Conservation (phyloP, 306 rosid species). For the Ochetophila trinervis region DNA sequence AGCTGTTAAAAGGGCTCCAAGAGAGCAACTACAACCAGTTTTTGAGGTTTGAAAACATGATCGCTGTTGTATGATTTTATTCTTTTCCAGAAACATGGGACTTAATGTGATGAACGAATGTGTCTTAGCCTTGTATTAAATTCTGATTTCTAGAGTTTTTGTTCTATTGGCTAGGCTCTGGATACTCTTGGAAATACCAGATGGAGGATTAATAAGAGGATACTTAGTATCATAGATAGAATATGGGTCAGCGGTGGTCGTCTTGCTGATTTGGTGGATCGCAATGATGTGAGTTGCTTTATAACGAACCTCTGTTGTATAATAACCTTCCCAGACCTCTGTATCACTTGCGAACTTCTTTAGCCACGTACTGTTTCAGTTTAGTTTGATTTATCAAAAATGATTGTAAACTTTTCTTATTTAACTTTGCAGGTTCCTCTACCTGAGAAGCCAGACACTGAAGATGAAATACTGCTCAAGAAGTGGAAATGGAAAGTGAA, state of each 20-base stretch:
- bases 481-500: slow-evolving; percentile 81
- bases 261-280: slow-evolving; percentile 87
- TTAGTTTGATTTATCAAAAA: slow-evolving; percentile 9
- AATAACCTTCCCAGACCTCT: not conserved
- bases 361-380: slow-evolving; percentile 2
- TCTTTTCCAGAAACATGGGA: not conserved
- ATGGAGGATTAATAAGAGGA: slow-evolving; percentile 84
- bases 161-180: slow-evolving; percentile 56
- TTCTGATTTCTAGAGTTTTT: slow-evolving; percentile 10
- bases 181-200: slow-evolving; percentile 80
- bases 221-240: slow-evolving; percentile 71
- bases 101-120: not conserved
- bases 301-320: slow-evolving; percentile 3
- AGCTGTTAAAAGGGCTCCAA: slow-evolving; percentile 70
- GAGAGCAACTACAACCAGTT: slow-evolving; percentile 64
- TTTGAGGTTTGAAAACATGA: slow-evolving; percentile 51
- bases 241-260: slow-evolving; percentile 85
- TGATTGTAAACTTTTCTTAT: slow-evolving; percentile 17
- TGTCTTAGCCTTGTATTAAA: not conserved
- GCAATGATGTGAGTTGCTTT: slow-evolving; percentile 66
- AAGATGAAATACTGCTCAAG: slow-evolving; percentile 60
- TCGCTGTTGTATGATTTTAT: slow-evolving; percentile 13
- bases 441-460: slow-evolving; percentile 83
- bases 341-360: not conserved
- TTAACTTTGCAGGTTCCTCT: slow-evolving; percentile 59